Evolutionary conservation across 768 basidiomycete genomes (phyloP).

Genomic region (Rhodotorula babjevae): DNA sequence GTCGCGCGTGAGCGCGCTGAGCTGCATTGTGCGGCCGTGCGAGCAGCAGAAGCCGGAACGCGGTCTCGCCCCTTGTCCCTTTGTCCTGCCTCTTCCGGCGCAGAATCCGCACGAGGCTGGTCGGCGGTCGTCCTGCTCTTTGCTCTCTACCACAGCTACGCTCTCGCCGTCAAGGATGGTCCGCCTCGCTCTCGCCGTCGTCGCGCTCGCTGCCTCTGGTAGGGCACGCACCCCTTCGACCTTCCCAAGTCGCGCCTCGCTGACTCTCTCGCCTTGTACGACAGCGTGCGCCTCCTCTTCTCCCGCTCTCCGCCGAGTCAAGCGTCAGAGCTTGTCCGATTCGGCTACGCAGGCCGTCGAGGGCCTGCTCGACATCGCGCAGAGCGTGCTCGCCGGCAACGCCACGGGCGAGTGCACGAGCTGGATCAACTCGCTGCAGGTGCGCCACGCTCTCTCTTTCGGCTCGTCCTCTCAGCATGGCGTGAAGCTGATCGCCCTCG

Average conservation of each 20-base stretch:
- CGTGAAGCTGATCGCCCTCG: neutral
- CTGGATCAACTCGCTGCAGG: slow-evolving; percentile 7
- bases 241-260: neutral
- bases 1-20: too few species aligned
- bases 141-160: neutral
- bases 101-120: too few species aligned
- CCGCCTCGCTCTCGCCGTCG: neutral
- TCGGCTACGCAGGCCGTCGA: slow-evolving; percentile 3
- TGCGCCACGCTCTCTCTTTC: neutral
- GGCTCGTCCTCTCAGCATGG: neutral
- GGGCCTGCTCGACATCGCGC: slow-evolving; percentile 15
- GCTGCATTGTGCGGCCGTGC: too few species aligned
- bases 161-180: too few species aligned
- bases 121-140: neutral
- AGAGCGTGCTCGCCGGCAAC: slow-evolving; percentile 12
- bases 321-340: slow-evolving; percentile 8
- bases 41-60: too few species aligned
- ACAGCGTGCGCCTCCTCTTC: neutral
- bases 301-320: neutral
- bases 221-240: neutral
- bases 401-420: neutral
- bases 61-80: too few species aligned
- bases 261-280: neutral
- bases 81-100: too few species aligned
- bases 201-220: slow-evolving; percentile 8